These are phyloP conservation scores for Nothomitra cinnamomea DNA, from an alignment of 2,329 filamentous ascomycete genomes.

Conservation along the genomic window DNA sequence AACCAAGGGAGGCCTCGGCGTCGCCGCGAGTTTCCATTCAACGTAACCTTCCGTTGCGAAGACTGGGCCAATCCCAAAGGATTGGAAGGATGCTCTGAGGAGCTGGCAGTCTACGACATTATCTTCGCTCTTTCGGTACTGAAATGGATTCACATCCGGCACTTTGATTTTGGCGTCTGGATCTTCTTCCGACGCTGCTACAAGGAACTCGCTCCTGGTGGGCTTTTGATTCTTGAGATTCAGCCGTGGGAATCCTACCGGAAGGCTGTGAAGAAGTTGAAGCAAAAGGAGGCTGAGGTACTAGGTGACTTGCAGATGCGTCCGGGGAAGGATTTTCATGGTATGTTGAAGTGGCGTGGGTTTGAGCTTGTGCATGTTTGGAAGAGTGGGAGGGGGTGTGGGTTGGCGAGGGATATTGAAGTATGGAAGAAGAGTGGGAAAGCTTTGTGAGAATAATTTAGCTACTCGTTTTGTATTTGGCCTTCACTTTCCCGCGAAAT, in stretches of 20 bases:
- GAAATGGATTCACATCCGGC: constrained; percentile 23
- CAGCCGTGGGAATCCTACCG: constrained; percentile 21
- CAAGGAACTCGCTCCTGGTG: constrained; percentile 16
- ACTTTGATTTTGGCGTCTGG: constrained; percentile 19
- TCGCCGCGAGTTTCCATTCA: constrained; percentile 10
- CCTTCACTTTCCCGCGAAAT: too few relatives aligned
- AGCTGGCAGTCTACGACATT: constrained; percentile 16
- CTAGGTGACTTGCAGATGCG: not conserved
- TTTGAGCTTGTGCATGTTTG: not conserved
- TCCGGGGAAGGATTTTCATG: not conserved
- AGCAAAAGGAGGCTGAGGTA: too few relatives aligned
- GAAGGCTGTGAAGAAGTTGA: constrained; percentile 16
- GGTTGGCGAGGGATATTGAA: not conserved
- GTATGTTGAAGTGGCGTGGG: not conserved
- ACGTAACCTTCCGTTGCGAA: constrained; percentile 18
- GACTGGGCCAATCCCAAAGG: constrained; percentile 17
- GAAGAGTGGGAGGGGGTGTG: not conserved
- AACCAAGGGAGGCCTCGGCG: not conserved
- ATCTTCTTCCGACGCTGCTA: constrained; percentile 20
- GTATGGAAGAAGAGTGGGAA: not conserved
- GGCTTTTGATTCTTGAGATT: constrained; percentile 19
- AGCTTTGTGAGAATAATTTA: not conserved
- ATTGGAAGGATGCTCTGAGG: not conserved
- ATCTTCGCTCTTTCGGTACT: constrained; percentile 24
- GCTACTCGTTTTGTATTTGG: not conserved